Base-by-base conservation (phyloP, 2,329 filamentous ascomycete species). In the Aspergillus piperis region DNA sequence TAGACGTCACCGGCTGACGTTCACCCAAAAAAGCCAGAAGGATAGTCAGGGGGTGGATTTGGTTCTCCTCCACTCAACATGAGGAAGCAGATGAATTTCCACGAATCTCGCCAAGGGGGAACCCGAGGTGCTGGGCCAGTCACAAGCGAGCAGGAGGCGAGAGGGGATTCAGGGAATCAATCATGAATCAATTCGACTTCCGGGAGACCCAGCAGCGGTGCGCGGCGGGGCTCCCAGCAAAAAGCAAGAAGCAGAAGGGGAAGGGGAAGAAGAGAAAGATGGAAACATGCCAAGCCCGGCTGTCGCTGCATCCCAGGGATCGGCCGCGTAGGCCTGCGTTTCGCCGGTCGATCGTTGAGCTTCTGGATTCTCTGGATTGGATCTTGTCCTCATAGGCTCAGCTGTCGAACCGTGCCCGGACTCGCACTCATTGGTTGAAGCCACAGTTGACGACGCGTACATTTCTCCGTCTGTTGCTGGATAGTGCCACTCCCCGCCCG, bases 41-140 rank as follows among this genome's bases (percentile, higher is more conserved):
- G 66, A 71, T 69, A 63, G 63, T 71, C 68, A 71, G 70, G 68
- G 66, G 66, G 47, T 17, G 47, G n/a, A 8, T 17, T 30, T 17
- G n/a, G n/a, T 27, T 27, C 25, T 50, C 25, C 25, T 30, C 47
- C 25, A 27, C 25, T 30, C 7, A 17, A 25, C 25, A 17, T 36
- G 21, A 30, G 8, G 44, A 23, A 49, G 15, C 21, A 49, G 11
- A 15, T 23, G 21, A n/a, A 23, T 49, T 49, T 49, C 44, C 44
- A 49, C 44, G 47, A 32, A 30, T 50, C 25, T 55, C 21, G 53
- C 53, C 53, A 55, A 47, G 53, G 42, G n/a, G 25, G 8, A 8
- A 32, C 21, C 25, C 6, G 41, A 44, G 15, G n/a, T 32, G 41
- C 27, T 55, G 53, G n/a, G 39, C 52, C 53, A 55, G 11, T 55